Evolutionary conservation across 202 grass and related monocot genomes (phyloP), one percentile per base, ranked within the genome.

Genomic region (Musa balbisiana): DNA sequence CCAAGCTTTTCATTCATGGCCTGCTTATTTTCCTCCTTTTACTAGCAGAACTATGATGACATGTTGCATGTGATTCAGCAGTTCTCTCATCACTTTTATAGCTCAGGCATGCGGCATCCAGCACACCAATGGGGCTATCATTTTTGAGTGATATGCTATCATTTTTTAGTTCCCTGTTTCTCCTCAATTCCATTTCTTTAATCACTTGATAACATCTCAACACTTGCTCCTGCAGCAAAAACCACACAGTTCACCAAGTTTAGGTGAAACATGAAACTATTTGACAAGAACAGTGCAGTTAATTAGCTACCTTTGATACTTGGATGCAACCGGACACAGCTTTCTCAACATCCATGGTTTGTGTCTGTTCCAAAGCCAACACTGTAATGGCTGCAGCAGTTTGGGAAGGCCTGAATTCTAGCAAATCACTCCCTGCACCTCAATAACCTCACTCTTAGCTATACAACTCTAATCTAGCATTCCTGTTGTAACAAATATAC

Each of bases 341-440:
- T 25, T 70, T 70, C 49, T 70, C 67, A 4, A 51, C 15, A 51
- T 70, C 67, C 67, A 51, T 19, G 20, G 8, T 51, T 6, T 70
- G 33, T 1, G 9, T 49, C 25, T 70, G 17, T 51, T 17, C 67
- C 33, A 20, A 3, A 10, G 12, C 55, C 14, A 49, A 49, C 54
- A 75, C 15, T 3, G 54, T 25, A 60, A 75, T n/a, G 29, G 73
- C 73, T 62, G 73, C 73, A 60, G 73, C 73, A 75, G 49, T 60
- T 75, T 75, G 26, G 0, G 25, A 75, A 43, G 73, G 73, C n/a
- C 54, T 75, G 54, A 75, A 75, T 60, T 11, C 55, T 52, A 75
- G 33, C 25, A 75, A 75, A 75, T 60, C 73, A 49, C 3, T 60
- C 54, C 73, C 73, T 75, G 73, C 25, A 59, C 43, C 10, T 8